Conservation (phyloP, 2,329 filamentous ascomycete species). For the Mycosphaerella sp. region DNA sequence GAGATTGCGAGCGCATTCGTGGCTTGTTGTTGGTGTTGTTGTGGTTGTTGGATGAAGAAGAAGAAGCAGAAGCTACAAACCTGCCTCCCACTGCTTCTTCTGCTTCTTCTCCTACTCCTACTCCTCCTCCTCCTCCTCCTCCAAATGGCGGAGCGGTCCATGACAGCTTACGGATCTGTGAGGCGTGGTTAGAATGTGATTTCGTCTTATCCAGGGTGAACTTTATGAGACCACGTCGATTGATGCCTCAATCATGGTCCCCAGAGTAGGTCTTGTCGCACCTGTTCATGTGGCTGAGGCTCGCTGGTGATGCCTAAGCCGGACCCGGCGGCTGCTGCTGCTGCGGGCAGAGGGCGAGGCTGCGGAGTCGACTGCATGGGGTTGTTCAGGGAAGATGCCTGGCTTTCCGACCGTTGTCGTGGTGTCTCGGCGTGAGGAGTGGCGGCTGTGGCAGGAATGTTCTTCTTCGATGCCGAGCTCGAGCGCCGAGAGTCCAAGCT, state of each 20-base stretch:
- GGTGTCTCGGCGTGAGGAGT: constrained; percentile 10
- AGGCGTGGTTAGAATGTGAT: constrained; percentile 1
- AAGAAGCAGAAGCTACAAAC: constrained; percentile 8
- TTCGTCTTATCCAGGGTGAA: background rate
- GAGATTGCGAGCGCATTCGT: constrained; percentile 25
- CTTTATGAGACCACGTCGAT: background rate
- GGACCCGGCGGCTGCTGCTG: constrained; percentile 4
- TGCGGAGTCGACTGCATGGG: constrained; percentile 2
- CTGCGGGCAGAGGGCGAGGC: constrained; percentile 12
- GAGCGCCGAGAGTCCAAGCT: constrained; percentile 87
- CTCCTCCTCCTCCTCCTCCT: too few species aligned
- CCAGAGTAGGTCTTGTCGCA: constrained; percentile 23
- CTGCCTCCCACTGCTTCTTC: background rate
- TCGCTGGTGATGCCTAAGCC: constrained; percentile 16
- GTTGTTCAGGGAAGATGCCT: constrained; percentile 18
- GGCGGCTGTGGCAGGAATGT: constrained; percentile 40
- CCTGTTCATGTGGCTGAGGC: constrained; percentile 22
- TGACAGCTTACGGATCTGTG: constrained; percentile 18
- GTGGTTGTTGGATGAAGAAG: too few species aligned
- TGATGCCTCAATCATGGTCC: constrained; percentile 33
- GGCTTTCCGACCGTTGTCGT: constrained; percentile 22
- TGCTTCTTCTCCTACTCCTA: too few species aligned
- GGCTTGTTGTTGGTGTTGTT: constrained; percentile 2
- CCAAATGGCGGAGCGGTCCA: background rate
- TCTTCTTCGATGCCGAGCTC: constrained; percentile 78